A percentile compares a stretch with the other conserved stretches of the same genome.
Conservation (phyloP, 495 filamentous ascomycete species). For the Pyrenula aspistea region DNA sequence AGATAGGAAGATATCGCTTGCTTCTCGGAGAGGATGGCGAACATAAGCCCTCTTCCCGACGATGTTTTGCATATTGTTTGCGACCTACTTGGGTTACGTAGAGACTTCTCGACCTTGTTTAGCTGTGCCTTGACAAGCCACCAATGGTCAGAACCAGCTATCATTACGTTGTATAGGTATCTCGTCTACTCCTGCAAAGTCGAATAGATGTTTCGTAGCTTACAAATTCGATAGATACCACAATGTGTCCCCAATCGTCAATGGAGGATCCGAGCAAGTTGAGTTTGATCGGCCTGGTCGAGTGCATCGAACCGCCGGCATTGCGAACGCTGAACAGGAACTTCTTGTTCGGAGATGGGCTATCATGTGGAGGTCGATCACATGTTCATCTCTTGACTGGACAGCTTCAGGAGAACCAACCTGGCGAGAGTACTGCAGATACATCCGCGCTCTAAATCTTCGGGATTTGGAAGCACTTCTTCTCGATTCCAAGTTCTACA, state of each 20-base stretch:
- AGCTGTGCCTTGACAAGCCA: constrained; percentile 37
- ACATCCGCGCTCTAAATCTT: constrained; percentile 51
- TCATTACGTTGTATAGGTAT: constrained; percentile 54
- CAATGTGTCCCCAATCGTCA: constrained; percentile 24
- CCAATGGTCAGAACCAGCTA: constrained; percentile 39
- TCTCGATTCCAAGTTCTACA: constrained; percentile 32
- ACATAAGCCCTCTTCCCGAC: constrained; percentile 27
- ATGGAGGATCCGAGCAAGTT: constrained; percentile 24
- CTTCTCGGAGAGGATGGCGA: not conserved
- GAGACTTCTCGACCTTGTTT: constrained; percentile 46
- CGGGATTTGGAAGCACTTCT: constrained; percentile 47
- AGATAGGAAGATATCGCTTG: too few species aligned
- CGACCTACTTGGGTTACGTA: constrained; percentile 35
- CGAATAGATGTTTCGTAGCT: too few species aligned
- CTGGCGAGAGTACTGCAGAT: constrained; percentile 56
- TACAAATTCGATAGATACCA: constrained; percentile 20
- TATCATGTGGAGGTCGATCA: constrained; percentile 56
- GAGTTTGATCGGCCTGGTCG: constrained; percentile 14
- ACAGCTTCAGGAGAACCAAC: constrained; percentile 22
- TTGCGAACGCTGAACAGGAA: constrained; percentile 5
- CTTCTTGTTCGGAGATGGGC: constrained; percentile 35
- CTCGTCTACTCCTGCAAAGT: too few species aligned
- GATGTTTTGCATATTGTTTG: constrained; percentile 52
- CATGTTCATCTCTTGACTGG: constrained; percentile 47
- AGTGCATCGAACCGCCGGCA: not conserved